Conservation (phyloP, 2,329 filamentous ascomycete species). For the Huntiella bhutanensis region DNA sequence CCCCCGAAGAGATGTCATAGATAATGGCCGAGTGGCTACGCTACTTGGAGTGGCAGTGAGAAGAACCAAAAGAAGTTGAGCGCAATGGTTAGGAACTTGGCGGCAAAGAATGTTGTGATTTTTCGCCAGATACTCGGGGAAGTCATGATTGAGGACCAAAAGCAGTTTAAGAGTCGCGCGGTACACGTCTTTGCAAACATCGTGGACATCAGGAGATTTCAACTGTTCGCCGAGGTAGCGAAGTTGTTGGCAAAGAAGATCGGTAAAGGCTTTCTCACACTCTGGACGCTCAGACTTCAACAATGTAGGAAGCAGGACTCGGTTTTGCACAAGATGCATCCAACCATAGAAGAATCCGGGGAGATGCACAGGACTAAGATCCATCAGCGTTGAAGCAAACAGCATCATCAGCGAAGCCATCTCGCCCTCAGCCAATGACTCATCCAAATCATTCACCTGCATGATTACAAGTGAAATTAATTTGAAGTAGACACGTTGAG, state of each 20-base stretch:
- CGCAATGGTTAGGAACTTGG: slow-evolving; percentile 63
- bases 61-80: slow-evolving; percentile 75
- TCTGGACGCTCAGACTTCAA: slow-evolving; percentile 29
- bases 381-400: slow-evolving; percentile 40
- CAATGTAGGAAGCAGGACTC: slow-evolving; percentile 64
- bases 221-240: slow-evolving; percentile 61
- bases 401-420: slow-evolving; percentile 4
- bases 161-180: slow-evolving; percentile 67
- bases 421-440: not conserved
- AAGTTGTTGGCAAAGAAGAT: slow-evolving; percentile 59
- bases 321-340: slow-evolving; percentile 66
- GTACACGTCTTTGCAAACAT: slow-evolving; percentile 65
- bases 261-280: slow-evolving; percentile 49
- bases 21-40: slow-evolving; percentile 18
- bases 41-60: slow-evolving; percentile 63
- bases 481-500: slow-evolving; percentile 78
- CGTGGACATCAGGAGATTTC: slow-evolving; percentile 49
- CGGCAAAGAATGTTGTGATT: slow-evolving; percentile 70
- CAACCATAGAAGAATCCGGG: slow-evolving; percentile 74
- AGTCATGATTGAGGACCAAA: slow-evolving; percentile 79
- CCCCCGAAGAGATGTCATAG: slow-evolving; percentile 22
- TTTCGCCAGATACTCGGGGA: slow-evolving; percentile 76
- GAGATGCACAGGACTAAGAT: slow-evolving; percentile 57
- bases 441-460: slow-evolving; percentile 42
- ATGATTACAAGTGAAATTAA: slow-evolving; percentile 61